A percentile compares a stretch with the other conserved stretches of the same genome.
These are phyloP conservation scores for Ustilago sp. DNA, from an alignment of 1,284 basidiomycete species.

Conservation along the genomic window DNA sequence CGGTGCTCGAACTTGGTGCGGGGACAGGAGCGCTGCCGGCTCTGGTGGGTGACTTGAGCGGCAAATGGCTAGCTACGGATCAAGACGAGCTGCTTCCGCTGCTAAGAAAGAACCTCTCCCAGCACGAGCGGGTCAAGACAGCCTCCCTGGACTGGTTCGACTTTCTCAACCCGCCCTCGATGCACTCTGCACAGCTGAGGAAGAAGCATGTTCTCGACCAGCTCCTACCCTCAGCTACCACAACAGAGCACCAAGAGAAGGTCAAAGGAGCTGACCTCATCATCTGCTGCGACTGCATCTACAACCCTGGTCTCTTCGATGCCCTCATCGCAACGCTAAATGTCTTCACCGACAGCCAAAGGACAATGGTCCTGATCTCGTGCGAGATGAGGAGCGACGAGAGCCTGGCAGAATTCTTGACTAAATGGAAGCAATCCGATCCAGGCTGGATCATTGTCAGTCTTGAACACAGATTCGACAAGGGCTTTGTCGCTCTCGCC, in stretches of 20 bases:
- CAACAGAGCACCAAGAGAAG: not conserved
- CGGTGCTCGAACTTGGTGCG: constrained; percentile 62
- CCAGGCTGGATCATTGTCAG: constrained; percentile 35
- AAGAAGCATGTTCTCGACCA: constrained; percentile 31
- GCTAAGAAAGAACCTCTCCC: constrained; percentile 49
- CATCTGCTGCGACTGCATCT: constrained; percentile 62
- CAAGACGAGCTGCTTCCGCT: constrained; percentile 53
- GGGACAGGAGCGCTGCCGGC: constrained; percentile 64
- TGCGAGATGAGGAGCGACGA: constrained; percentile 61
- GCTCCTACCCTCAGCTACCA: not conserved
- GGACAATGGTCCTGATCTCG: constrained; percentile 54
- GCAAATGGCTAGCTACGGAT: constrained; percentile 62
- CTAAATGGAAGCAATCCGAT: constrained; percentile 40
- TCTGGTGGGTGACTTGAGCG: constrained; percentile 26
- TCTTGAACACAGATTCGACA: constrained; percentile 45
- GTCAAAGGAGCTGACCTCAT: constrained; percentile 53
- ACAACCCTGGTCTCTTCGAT: constrained; percentile 61
- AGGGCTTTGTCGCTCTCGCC: constrained; percentile 44
- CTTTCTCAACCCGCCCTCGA: constrained; percentile 32
- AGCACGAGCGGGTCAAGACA: constrained; percentile 1
- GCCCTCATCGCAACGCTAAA: constrained; percentile 58
- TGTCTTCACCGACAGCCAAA: constrained; percentile 36
- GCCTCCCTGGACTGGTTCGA: constrained; percentile 50
- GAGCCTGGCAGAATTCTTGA: constrained; percentile 48
- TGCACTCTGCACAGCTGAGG: constrained; percentile 22